A percentile compares a stretch with the other conserved stretches of the same genome.
phyloP scores from a whole-genome alignment of 1,284 basidiomycete genomes.

The Ganoderma leucocontextum region DNA sequence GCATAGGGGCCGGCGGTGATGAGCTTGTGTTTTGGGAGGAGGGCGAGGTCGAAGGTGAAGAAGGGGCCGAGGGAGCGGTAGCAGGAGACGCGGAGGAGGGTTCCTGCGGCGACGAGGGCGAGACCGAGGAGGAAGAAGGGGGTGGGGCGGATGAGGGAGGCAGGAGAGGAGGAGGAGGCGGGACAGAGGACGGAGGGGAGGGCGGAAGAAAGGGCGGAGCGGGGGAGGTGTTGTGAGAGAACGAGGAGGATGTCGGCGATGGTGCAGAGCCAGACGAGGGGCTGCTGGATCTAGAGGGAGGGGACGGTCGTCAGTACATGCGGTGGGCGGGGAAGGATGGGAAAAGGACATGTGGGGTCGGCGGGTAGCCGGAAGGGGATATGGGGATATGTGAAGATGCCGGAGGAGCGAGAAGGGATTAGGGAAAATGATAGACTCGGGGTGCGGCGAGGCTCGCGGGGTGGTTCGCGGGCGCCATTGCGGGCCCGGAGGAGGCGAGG shows the following conservation, averaged over 20 bases:
- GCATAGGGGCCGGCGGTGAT: slow-evolving; percentile 62
- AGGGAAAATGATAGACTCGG: slow-evolving; percentile 1
- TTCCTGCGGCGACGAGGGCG: slow-evolving; percentile 55
- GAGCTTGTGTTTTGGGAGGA: slow-evolving; percentile 62
- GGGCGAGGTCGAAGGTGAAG: slow-evolving; percentile 71
- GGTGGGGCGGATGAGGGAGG: slow-evolving; percentile 49
- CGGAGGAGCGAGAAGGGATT: background rate
- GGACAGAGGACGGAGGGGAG: slow-evolving; percentile 37
- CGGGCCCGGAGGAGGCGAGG: background rate
- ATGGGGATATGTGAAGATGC: background rate
- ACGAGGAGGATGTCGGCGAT: slow-evolving; percentile 58
- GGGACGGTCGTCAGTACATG: background rate
- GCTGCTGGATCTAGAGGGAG: slow-evolving; percentile 54
- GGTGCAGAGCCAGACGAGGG: slow-evolving; percentile 59
- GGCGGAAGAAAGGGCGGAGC: slow-evolving; percentile 39
- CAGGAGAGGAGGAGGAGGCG: slow-evolving; percentile 31
- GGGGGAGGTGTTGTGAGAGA: slow-evolving; percentile 45
- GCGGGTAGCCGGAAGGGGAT: slow-evolving; percentile 5
- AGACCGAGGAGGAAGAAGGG: slow-evolving; percentile 60
- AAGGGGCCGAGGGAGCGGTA: slow-evolving; percentile 55
- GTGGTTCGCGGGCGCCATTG: slow-evolving; percentile 4
- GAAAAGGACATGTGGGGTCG: slow-evolving; percentile 8
- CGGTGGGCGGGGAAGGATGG: slow-evolving; percentile 6
- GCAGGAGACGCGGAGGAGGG: slow-evolving; percentile 48
- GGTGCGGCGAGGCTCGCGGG: background rate